Evolutionary conservation across 2,329 filamentous ascomycete genomes (phyloP).

Genomic region (Talaromyces sp.): DNA sequence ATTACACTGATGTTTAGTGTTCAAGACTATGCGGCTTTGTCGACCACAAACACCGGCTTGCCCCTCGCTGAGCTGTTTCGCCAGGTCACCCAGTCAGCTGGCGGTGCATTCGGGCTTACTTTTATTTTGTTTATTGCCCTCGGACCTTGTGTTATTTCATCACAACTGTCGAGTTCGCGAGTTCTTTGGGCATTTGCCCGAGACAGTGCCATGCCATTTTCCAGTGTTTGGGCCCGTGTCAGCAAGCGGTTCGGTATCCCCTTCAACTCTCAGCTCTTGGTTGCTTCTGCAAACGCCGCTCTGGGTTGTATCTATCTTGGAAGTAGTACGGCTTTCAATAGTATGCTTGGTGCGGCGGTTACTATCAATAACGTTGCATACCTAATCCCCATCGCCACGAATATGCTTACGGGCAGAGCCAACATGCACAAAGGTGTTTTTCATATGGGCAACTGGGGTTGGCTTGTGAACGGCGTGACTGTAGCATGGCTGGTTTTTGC

Average conservation of each 20-base stretch:
- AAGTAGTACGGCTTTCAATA: conserved; percentile 62
- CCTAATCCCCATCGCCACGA: conserved; percentile 42
- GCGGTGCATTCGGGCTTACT: conserved; percentile 48
- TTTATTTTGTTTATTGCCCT: conserved; percentile 33
- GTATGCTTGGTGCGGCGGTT: conserved; percentile 30
- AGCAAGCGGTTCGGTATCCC: conserved; percentile 38
- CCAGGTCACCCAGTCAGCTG: conserved; percentile 48
- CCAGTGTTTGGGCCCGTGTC: conserved; percentile 37
- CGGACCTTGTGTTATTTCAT: conserved; percentile 28
- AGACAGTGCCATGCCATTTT: conserved; percentile 41
- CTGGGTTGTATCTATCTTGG: conserved; percentile 62
- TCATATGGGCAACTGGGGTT: conserved; percentile 37
- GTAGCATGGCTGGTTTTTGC: conserved; percentile 47
- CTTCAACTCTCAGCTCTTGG: conserved; percentile 52
- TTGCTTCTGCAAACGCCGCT: conserved; percentile 46
- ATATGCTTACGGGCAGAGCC: conserved; percentile 39
- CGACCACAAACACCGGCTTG: conserved; percentile 38
- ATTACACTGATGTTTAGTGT: conserved; percentile 50
- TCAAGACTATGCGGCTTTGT: conserved; percentile 42
- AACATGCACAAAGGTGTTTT: conserved; percentile 43
- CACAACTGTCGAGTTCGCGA: conserved; percentile 41
- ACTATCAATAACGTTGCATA: conserved; percentile 45
- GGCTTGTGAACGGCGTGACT: conserved; percentile 40
- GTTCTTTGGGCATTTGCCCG: conserved; percentile 57
- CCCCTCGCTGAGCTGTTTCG: conserved; percentile 64